phyloP scores from a whole-genome alignment of 2,329 filamentous ascomycete genomes.

The Monosporascus sp. region DNA sequence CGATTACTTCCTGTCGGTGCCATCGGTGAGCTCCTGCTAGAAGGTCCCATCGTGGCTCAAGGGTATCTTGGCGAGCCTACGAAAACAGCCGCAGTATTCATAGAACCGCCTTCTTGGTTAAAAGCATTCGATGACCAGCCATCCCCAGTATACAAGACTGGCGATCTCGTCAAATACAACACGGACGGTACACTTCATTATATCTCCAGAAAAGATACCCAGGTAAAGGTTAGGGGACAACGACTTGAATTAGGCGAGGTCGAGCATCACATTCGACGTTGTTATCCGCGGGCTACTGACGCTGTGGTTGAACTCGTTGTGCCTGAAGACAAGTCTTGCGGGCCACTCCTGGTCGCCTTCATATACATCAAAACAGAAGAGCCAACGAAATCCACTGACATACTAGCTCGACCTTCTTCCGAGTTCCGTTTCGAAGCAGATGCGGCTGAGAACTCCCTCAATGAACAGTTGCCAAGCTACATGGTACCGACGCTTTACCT shows the following conservation, averaged over 20 bases:
- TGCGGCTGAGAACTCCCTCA: not conserved
- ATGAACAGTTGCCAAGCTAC: not conserved
- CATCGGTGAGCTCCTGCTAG: too few relatives aligned
- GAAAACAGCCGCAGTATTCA: too few relatives aligned
- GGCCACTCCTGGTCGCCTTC: too few relatives aligned
- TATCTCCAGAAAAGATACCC: not conserved
- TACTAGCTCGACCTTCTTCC: not conserved
- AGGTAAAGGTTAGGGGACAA: not conserved
- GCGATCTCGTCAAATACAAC: not conserved
- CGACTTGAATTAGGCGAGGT: not conserved
- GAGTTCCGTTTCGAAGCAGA: not conserved
- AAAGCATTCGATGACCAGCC: too few relatives aligned
- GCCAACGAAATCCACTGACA: not conserved
- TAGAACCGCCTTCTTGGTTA: too few relatives aligned
- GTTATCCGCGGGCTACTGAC: not conserved
- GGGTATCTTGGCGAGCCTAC: too few relatives aligned
- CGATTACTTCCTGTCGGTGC: too few relatives aligned
- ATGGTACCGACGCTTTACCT: not conserved
- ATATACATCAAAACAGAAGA: not conserved
- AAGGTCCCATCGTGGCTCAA: too few relatives aligned
- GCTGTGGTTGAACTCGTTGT: not conserved
- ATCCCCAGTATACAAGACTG: not conserved
- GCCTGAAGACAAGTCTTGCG: not conserved
- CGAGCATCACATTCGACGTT: not conserved
- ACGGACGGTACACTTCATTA: not conserved